phyloP scores from a whole-genome alignment of 106 monocot genomes.

The Xerophyta viscosa region DNA sequence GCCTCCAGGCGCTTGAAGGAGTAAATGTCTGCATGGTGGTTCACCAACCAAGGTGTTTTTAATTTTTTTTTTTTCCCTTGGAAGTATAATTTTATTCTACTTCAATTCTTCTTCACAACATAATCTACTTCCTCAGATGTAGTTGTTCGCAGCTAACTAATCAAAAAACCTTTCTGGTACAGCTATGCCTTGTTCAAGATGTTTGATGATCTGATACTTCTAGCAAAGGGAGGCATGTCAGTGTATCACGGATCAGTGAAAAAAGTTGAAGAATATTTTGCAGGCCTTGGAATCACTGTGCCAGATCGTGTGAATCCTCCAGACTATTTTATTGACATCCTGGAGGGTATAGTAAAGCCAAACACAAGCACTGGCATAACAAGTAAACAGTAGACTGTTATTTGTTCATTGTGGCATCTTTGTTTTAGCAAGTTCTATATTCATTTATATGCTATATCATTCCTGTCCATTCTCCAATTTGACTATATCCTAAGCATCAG shows the following conservation, averaged over 20 bases:
- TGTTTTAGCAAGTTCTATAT: conserved; percentile 75
- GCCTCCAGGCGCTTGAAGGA: conserved; percentile 92
- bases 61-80: too few species aligned
- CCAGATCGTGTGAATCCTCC: conserved; percentile 98
- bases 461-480: too few species aligned
- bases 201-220: conserved; percentile 96
- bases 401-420: conserved; percentile 87
- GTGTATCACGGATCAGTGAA: conserved; percentile 89
- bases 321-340: conserved; percentile 85
- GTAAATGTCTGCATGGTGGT: conserved; percentile 87
- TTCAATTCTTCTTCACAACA: too few species aligned
- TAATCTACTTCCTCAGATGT: too few species aligned
- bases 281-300: conserved; percentile 77
- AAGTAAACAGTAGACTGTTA: conserved; percentile 46
- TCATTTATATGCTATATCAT: conserved; percentile 26
- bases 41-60: conserved; percentile 95
- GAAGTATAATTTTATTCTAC: too few species aligned
- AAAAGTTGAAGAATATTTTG: conserved; percentile 87
- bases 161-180: conserved; percentile 18
- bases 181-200: conserved; percentile 93
- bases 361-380: conserved; percentile 44
- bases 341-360: conserved; percentile 88
- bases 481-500: too few species aligned
- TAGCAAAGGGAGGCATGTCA: conserved; percentile 87
- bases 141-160: too few species aligned